Base-by-base conservation (phyloP, 1,139 yeast species). In the Blastobotrys apis region DNA sequence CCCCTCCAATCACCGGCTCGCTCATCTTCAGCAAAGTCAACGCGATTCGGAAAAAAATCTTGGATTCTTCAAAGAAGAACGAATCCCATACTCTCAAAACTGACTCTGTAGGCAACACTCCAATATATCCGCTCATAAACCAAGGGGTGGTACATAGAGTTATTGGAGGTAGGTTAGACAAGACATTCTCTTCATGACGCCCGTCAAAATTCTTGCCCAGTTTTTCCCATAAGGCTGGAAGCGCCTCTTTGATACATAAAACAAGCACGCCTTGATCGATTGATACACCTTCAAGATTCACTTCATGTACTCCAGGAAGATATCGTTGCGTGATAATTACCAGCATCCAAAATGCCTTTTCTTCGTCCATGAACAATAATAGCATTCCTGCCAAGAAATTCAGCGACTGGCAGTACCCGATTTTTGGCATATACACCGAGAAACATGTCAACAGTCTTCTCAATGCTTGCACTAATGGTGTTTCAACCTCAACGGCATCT, bases 61-160 rank as follows among this genome's bases (percentile, higher is more conserved):
- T 87, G 1, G 95, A 82, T 19, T 88, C 97, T 62, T 92, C 97
- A 59, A 84, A 87, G 72, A 94, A 90, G 45, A 92, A 66, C 42
- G 94, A 85, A 63, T 92, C 98, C 98, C 98, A 92, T 0, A 92
- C 82, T 47, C 97, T 69, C 41, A 92, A 68, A 9, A 86, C 83
- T 0, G 94, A 80, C 60, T 92, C 97, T 15, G 86, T 78, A 0
- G 97, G 98, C 33, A 92, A 66, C 1, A 81, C 78, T 0, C 95
- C 95, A 33, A 90, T 87, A 66, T 84, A 92, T 5, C 87, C 77
- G 52, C 96, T 84, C 98, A 92, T 92, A 62, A 92, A 92, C 98
- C 98, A 92, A 39, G 95, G 82, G 0, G 97, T 90, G 0, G 97
- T 90, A 53, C 95, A 94, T 35, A 92, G 72, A 0, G 97, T 85